These are phyloP conservation scores for Sordariomycetes sp. DNA, from an alignment of 2,329 filamentous ascomycete species.

Conservation along the genomic window DNA sequence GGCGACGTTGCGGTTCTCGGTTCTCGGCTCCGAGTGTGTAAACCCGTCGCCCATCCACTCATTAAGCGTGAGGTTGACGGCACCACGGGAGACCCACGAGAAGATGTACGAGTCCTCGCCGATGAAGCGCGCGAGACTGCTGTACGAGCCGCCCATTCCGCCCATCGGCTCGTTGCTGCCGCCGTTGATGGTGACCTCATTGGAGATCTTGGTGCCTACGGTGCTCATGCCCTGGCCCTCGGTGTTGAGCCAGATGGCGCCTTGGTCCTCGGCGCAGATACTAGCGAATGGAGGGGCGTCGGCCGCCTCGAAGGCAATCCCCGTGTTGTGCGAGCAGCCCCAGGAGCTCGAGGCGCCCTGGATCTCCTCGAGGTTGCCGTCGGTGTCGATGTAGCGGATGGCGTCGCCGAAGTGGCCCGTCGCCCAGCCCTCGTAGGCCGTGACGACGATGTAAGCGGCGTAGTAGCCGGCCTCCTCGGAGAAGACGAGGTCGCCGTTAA, in stretches of 20 bases:
- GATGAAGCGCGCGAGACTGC: conserved; percentile 37
- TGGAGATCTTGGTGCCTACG: conserved; percentile 43
- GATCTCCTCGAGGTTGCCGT: conserved; percentile 36
- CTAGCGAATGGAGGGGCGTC: conserved; percentile 43
- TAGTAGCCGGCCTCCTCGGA: conserved; percentile 41
- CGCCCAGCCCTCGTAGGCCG: conserved; percentile 38
- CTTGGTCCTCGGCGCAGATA: conserved; percentile 49
- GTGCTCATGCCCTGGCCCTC: conserved; percentile 39
- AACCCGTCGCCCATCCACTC: conserved; percentile 44
- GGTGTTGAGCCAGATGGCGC: conserved; percentile 51
- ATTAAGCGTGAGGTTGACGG: conserved; percentile 37
- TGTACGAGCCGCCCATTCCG: conserved; percentile 51
- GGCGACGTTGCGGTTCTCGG: conserved; percentile 45
- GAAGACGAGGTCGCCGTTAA: conserved; percentile 50
- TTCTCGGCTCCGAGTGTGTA: conserved; percentile 36
- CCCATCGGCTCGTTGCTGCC: conserved; percentile 44
- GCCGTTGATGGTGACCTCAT: conserved; percentile 48
- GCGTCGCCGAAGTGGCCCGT: conserved; percentile 44
- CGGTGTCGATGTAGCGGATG: conserved; percentile 28
- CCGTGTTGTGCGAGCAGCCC: conserved; percentile 53
- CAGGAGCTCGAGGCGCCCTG: conserved; percentile 38
- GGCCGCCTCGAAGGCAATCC: conserved; percentile 48
- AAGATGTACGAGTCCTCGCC: conserved; percentile 41
- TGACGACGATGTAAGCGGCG: conserved; percentile 49
- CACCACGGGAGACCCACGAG: conserved; percentile 48